Conservation (phyloP, 148 eudicot species). For the Linanthus parryae region DNA sequence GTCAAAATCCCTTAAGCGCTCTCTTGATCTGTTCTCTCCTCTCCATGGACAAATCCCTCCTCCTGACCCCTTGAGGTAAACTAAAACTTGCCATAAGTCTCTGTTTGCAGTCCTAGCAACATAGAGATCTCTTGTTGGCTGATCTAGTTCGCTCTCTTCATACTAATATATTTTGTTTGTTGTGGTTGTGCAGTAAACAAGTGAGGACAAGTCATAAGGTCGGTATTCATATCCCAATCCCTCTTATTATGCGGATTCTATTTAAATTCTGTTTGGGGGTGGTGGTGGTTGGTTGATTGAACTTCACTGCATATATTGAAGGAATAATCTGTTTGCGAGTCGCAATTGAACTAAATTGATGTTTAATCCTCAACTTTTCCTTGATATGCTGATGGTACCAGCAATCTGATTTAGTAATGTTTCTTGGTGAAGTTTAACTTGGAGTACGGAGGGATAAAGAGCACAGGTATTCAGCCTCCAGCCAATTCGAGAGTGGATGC, state of each 20-base stretch:
- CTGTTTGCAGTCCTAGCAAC: too few species aligned
- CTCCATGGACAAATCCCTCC: constrained; percentile 64
- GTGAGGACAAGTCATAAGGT: constrained; percentile 86
- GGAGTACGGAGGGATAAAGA: constrained; percentile 66
- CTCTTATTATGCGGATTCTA: too few species aligned
- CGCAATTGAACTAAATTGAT: too few species aligned
- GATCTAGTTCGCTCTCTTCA: background rate
- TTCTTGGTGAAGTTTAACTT: constrained; percentile 37
- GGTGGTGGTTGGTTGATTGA: too few species aligned
- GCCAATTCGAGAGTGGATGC: constrained; percentile 19
- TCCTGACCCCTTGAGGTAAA: constrained; percentile 61
- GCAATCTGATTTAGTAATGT: too few species aligned
- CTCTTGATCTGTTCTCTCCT: constrained; percentile 85
- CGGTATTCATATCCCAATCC: constrained; percentile 16
- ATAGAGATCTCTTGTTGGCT: too few species aligned
- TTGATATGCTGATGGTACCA: too few species aligned
- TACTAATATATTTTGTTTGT: constrained; percentile 1
- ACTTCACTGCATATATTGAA: too few species aligned
- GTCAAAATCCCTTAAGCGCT: constrained; percentile 70
- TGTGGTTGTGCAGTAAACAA: constrained; percentile 61
- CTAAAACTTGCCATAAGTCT: too few species aligned
- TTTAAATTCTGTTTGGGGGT: too few species aligned
- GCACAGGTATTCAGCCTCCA: constrained; percentile 22
- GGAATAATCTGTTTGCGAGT: too few species aligned
- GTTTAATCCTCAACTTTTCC: too few species aligned